Conservation (phyloP, 2,329 filamentous ascomycete genomes). For the Beauveria asiatica region DNA sequence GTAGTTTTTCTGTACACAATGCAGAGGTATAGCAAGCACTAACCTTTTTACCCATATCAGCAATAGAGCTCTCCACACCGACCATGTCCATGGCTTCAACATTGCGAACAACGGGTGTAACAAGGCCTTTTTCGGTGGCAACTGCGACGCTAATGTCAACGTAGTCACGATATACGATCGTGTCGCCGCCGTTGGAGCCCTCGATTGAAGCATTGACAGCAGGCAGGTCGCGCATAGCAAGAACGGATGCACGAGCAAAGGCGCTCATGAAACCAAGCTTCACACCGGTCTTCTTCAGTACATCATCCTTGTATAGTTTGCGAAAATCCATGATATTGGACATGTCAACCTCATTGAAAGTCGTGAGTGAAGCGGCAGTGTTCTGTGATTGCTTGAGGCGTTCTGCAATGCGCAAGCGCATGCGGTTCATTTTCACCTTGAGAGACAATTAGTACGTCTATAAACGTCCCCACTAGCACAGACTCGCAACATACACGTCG, state of each 20-base stretch:
- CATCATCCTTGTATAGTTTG: constrained; percentile 92
- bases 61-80: constrained; percentile 82
- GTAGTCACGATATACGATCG: constrained; percentile 96
- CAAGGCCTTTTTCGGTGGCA: constrained; percentile 92
- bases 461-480: neutral
- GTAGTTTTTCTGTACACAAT: constrained; percentile 2
- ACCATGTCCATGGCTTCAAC: constrained; percentile 82
- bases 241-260: constrained; percentile 79
- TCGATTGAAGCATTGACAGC: constrained; percentile 96
- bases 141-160: constrained; percentile 97
- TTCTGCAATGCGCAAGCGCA: constrained; percentile 95
- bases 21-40: constrained; percentile 13
- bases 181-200: constrained; percentile 88
- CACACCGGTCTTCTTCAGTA: constrained; percentile 90
- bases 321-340: constrained; percentile 94
- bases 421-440: constrained; percentile 99
- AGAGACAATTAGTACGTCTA: constrained; percentile 1
- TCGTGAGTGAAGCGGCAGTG: constrained; percentile 91
- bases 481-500: constrained; percentile 56
- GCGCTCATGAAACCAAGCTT: constrained; percentile 99
- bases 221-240: constrained; percentile 93
- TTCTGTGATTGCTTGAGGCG: constrained; percentile 99
- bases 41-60: constrained; percentile 92
- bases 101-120: constrained; percentile 94
- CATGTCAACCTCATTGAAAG: constrained; percentile 99